A percentile compares a stretch with the other conserved stretches of the same genome.
Evolutionary conservation across 2,329 filamentous ascomycete genomes (phyloP).

Genomic region (Paraconiothyrium sp.): DNA sequence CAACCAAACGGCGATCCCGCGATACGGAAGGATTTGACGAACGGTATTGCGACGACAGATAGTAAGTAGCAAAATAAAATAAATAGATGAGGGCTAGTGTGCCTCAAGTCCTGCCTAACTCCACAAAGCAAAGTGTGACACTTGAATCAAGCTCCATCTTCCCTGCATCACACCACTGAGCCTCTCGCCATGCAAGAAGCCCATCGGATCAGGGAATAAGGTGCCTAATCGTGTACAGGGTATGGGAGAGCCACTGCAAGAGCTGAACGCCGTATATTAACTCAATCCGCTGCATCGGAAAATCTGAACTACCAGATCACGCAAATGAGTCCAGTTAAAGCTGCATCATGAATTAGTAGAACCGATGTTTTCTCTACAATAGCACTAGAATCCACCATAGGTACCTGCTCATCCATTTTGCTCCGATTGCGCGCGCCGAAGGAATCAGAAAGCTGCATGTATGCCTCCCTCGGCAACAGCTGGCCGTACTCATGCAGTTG

Average conservation of each 20-base stretch:
- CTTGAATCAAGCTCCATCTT: background rate
- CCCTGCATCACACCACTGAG: background rate
- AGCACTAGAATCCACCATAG: background rate
- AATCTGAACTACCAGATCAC: background rate
- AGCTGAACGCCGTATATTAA: background rate
- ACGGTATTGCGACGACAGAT: constrained; percentile 5
- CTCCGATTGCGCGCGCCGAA: background rate
- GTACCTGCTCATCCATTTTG: background rate
- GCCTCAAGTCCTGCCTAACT: background rate
- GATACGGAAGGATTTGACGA: constrained; percentile 6
- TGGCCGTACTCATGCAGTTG: background rate
- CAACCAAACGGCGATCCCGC: constrained; percentile 1
- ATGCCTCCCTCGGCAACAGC: constrained; percentile 8
- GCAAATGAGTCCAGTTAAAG: background rate
- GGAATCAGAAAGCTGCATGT: background rate
- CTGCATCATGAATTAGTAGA: background rate
- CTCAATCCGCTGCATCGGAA: background rate
- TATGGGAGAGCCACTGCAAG: background rate
- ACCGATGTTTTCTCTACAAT: background rate
- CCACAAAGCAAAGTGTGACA: background rate
- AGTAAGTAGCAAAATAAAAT: background rate
- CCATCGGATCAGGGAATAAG: background rate
- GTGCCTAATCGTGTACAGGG: background rate
- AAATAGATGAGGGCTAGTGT: background rate
- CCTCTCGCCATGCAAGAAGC: background rate